Percentiles rank a stretch among this genome's conserved stretches.
Conservation (phyloP, 2,329 filamentous ascomycete species). For the Aureobasidium leucospermi region DNA sequence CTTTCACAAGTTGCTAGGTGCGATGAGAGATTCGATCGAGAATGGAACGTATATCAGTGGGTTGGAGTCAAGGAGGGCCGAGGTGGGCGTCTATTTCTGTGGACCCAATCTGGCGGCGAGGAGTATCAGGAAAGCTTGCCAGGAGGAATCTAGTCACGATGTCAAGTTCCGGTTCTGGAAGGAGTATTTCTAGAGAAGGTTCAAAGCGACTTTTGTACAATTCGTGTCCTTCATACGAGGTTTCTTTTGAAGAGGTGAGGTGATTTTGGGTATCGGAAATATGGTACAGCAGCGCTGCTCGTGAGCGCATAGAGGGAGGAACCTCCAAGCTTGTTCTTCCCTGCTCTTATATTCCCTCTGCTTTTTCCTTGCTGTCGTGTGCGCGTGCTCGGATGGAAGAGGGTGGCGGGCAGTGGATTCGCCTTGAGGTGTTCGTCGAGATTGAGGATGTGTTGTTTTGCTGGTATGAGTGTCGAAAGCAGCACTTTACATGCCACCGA, state of each 20-base stretch:
- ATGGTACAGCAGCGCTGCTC: conserved; percentile 6
- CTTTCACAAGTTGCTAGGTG: conserved; percentile 69
- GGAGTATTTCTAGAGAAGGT: conserved; percentile 57
- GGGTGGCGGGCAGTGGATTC: conserved; percentile 2
- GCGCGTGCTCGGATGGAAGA: not conserved
- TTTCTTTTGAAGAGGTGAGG: conserved; percentile 7
- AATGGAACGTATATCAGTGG: conserved; percentile 80
- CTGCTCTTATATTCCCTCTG: not conserved
- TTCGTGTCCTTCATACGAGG: conserved; percentile 1
- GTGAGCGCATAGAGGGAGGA: not conserved
- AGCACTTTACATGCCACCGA: conserved; percentile 21
- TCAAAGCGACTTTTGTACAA: not conserved
- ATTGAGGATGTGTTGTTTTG: not conserved
- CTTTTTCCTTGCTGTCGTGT: not conserved
- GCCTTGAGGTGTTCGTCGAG: not conserved
- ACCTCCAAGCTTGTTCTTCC: not conserved
- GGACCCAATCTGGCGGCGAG: conserved; percentile 75
- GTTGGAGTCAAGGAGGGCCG: conserved; percentile 64
- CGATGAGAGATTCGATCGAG: conserved; percentile 81
- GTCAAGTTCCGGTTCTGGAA: conserved; percentile 99
- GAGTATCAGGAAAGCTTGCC: conserved; percentile 76
- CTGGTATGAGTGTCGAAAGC: not conserved
- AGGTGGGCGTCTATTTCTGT: conserved; percentile 96
- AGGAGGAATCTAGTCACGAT: conserved; percentile 62
- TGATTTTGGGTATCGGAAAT: conserved; percentile 12